Conservation (phyloP, 805 yeast genomes). For the Candida verbasci region DNA sequence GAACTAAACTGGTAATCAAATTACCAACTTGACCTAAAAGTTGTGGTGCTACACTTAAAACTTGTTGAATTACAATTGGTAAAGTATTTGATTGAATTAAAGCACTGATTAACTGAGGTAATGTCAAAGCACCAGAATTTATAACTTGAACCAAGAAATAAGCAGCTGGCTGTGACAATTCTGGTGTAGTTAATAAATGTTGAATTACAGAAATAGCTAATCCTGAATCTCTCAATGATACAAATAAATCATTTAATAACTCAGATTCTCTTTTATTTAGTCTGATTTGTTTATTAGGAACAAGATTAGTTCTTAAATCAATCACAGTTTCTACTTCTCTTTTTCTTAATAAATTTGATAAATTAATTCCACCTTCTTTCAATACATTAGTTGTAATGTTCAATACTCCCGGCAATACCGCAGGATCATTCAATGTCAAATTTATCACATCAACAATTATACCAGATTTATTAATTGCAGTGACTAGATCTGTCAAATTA, state of each 20-base stretch:
- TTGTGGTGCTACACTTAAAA: slow-evolving; percentile 16
- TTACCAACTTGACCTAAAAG: slow-evolving; percentile 15
- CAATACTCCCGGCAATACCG: slow-evolving; percentile 20
- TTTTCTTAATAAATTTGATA: slow-evolving; percentile 8
- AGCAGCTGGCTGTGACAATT: slow-evolving; percentile 23
- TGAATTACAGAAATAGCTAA: slow-evolving; percentile 19
- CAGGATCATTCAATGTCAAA: slow-evolving; percentile 20
- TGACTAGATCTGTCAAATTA: slow-evolving; percentile 19
- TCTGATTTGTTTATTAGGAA: background rate
- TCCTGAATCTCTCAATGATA: slow-evolving; percentile 21
- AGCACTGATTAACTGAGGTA: slow-evolving; percentile 16
- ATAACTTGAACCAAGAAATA: slow-evolving; percentile 19
- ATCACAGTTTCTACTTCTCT: background rate
- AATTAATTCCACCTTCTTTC: slow-evolving; percentile 15
- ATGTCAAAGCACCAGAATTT: slow-evolving; percentile 19
- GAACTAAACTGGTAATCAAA: slow-evolving; percentile 14
- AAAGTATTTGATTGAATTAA: slow-evolving; percentile 18
- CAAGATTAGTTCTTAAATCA: background rate
- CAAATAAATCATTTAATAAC: slow-evolving; percentile 15
- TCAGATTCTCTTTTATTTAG: slow-evolving; percentile 17
- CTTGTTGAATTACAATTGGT: slow-evolving; percentile 12
- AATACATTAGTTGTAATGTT: slow-evolving; percentile 18
- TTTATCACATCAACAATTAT: slow-evolving; percentile 17
- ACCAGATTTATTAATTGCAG: slow-evolving; percentile 23
- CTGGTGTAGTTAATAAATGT: slow-evolving; percentile 22